These are phyloP conservation scores for Durotheca rogersii DNA, from an alignment of 495 filamentous ascomycete species.

Conservation along the genomic window DNA sequence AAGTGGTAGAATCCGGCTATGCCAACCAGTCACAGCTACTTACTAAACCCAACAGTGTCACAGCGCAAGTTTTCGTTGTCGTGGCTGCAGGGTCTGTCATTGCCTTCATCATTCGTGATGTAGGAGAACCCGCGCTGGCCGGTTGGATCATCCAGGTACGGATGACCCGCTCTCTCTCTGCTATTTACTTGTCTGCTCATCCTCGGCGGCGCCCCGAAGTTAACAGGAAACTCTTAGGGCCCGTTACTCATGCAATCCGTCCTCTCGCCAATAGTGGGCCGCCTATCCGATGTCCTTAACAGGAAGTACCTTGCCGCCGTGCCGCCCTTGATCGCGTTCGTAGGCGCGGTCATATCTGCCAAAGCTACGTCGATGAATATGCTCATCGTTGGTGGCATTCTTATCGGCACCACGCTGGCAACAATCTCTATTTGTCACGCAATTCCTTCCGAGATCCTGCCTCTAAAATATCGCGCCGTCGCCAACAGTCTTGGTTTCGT, in stretches of 20 bases:
- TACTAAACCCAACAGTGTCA: slow-evolving; percentile 33
- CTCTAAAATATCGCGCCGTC: slow-evolving; percentile 54
- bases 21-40: neutral
- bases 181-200: no score
- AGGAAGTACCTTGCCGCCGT: slow-evolving; percentile 52
- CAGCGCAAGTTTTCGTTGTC: slow-evolving; percentile 56
- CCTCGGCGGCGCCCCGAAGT: neutral
- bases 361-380: slow-evolving; percentile 54
- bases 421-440: slow-evolving; percentile 56
- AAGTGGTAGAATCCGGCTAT: slow-evolving; percentile 2
- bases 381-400: slow-evolving; percentile 56
- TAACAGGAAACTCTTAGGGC: no score
- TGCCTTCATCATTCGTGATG: slow-evolving; percentile 55
- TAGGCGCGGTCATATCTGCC: slow-evolving; percentile 55
- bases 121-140: slow-evolving; percentile 50
- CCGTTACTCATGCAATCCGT: slow-evolving; percentile 57
- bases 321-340: slow-evolving; percentile 53
- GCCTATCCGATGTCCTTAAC: slow-evolving; percentile 57
- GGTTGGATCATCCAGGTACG: slow-evolving; percentile 57
- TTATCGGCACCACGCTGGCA: slow-evolving; percentile 53
- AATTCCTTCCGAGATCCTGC: slow-evolving; percentile 56
- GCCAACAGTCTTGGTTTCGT: slow-evolving; percentile 54
- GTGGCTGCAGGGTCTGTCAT: slow-evolving; percentile 56
- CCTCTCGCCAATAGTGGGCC: slow-evolving; percentile 54
- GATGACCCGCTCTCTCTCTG: neutral